Evolutionary conservation across 2,329 filamentous ascomycete genomes (phyloP).

Genomic region (Fusarium continuum): DNA sequence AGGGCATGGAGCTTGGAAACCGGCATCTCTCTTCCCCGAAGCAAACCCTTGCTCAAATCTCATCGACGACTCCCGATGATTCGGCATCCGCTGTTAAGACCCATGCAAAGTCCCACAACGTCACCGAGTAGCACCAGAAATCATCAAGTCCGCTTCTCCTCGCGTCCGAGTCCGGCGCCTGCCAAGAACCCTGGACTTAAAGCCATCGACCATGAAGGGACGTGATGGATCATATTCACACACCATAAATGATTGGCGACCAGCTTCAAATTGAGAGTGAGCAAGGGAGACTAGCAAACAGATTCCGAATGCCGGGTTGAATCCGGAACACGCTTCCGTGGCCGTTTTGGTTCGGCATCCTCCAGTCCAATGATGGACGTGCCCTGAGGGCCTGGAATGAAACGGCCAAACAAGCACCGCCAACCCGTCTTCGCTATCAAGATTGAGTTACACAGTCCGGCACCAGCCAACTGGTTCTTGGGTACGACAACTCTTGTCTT

Average conservation of each 20-base stretch:
- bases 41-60: not conserved
- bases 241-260: constrained; percentile 5
- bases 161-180: constrained; percentile 11
- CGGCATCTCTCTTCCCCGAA: constrained; percentile 26
- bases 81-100: constrained; percentile 14
- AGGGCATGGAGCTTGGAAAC: constrained; percentile 1
- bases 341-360: not conserved
- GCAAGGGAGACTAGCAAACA: not conserved
- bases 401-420: not conserved
- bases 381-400: not conserved
- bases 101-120: constrained; percentile 24
- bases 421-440: not conserved
- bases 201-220: constrained; percentile 18
- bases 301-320: not conserved
- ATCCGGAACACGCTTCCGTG: constrained; percentile 14
- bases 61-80: not conserved
- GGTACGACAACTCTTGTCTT: not conserved
- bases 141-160: constrained; percentile 3
- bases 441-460: not conserved
- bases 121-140: not conserved
- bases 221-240: constrained; percentile 23
- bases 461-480: not conserved
- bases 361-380: not conserved
- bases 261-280: not conserved
- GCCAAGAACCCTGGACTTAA: constrained; percentile 21